Conservation (phyloP, 352 stramenopile species). For the Globisporangium okanoganense region DNA sequence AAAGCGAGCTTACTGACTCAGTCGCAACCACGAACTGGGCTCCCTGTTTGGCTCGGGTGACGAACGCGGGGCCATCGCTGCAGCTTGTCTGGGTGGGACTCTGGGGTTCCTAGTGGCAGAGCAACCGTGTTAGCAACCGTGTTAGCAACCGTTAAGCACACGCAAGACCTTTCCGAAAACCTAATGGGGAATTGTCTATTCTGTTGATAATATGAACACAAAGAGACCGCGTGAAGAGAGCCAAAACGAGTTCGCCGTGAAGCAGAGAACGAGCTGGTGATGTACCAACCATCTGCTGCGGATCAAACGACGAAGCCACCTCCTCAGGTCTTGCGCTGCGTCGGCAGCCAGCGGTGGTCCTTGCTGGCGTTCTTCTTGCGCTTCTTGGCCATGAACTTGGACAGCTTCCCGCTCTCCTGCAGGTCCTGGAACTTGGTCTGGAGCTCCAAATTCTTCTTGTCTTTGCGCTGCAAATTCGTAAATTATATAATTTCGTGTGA, state of each 20-base stretch:
- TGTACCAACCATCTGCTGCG: not conserved
- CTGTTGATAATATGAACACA: conserved; percentile 7
- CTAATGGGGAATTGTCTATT: conserved; percentile 7
- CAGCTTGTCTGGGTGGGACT: too few relatives aligned
- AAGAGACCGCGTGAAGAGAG: not conserved
- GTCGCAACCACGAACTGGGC: too few relatives aligned
- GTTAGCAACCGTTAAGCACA: not conserved
- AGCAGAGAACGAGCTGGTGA: not conserved
- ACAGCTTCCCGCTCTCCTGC: conserved; percentile 82
- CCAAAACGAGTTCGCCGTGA: not conserved
- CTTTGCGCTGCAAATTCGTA: conserved; percentile 78
- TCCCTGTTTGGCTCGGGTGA: too few relatives aligned
- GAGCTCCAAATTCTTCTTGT: conserved; percentile 90
- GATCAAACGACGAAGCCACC: not conserved
- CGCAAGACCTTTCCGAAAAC: not conserved
- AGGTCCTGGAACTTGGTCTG: conserved; percentile 90
- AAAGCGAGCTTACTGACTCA: too few relatives aligned
- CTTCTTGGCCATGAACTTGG: conserved; percentile 93
- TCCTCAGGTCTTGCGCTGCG: conserved; percentile 56
- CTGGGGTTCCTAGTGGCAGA: not conserved
- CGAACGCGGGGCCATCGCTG: too few relatives aligned
- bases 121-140: not conserved
- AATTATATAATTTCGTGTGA: too few relatives aligned
- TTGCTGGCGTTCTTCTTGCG: conserved; percentile 93
- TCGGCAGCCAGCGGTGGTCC: conserved; percentile 89